Base-by-base conservation (phyloP, 345 rosid species). In the Populus euphratica region DNA sequence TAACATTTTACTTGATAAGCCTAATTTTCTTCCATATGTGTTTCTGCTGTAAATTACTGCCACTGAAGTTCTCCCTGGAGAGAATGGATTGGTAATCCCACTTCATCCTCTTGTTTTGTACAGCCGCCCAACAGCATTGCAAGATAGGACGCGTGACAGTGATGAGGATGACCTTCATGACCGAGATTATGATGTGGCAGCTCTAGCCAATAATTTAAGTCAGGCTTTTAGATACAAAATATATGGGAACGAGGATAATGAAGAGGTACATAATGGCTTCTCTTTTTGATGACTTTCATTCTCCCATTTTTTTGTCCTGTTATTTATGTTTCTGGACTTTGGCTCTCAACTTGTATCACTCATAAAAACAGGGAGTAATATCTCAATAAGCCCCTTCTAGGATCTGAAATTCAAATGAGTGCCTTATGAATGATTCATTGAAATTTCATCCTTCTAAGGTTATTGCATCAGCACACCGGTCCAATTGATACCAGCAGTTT, bases 71-170 rank as follows among this genome's bases (percentile, higher is more conserved):
- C 50, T 18, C 27, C 27, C n/a, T 12, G 25, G 14, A 25, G 16
- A 2, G 21, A 14, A 9, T 29, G 31, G 36, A 31, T 31, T 18
- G 61, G 13, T 70, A 27, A 16, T 47, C 49, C 36, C 31, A 33
- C n/a, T 27, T 70, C 23, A 47, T 47, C 35, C 33, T 12, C 11
- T 23, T 25, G 66, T 73, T 56, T 35, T 79, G 14, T 87, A 76
- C 94, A 96, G 99, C 79, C 98, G 97, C 35, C 99, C 99, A 31
- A 91, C 94, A 59, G 92, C 97, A 33, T 78, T 93, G 83, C 98
- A 93, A 75, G 99, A 93, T 77, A 93, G 98, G 88, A 84, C 93
- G 21, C 90, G 91, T 78, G 99, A 96, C 68, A 94, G 98, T 61
- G 98, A 94, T 35, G 98, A 93, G 59, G 98, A 96, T 75, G 97